A percentile compares a stretch with the other conserved stretches of the same genome.
Evolutionary conservation across 2,329 filamentous ascomycete genomes (phyloP).

Genomic region (Blastomyces emzantsi): DNA sequence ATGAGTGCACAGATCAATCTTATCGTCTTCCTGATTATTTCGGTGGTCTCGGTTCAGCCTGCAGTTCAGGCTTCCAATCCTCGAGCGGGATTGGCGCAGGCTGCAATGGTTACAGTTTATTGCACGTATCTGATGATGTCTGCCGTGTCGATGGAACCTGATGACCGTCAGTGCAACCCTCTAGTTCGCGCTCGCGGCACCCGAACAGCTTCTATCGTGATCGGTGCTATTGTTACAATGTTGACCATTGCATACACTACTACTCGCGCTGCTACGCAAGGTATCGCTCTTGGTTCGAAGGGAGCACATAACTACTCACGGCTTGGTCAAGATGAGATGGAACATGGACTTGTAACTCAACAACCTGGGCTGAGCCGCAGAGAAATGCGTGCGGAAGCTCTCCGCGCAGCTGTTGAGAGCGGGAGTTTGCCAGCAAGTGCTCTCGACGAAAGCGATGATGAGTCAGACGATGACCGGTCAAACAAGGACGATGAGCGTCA

Average conservation of each 20-base stretch:
- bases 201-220: conserved; percentile 78
- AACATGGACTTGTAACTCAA: conserved; percentile 80
- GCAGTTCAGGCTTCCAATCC: conserved; percentile 84
- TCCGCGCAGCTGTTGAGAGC: conserved; percentile 80
- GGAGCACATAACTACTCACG: conserved; percentile 45
- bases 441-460: conserved; percentile 62
- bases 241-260: conserved; percentile 96
- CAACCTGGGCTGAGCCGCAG: conserved; percentile 65
- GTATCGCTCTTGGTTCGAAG: conserved; percentile 50
- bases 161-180: conserved; percentile 90
- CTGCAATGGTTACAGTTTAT: conserved; percentile 94
- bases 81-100: conserved; percentile 90
- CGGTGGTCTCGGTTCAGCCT: conserved; percentile 79
- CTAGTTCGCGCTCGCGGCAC: conserved; percentile 75
- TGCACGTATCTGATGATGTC: conserved; percentile 99
- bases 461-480: conserved; percentile 49
- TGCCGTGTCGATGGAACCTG: conserved; percentile 96
- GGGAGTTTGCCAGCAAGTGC: conserved; percentile 88
- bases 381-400: conserved; percentile 86
- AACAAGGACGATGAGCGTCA: conserved; percentile 79
- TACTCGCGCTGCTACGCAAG: conserved; percentile 86
- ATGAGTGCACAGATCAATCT: conserved; percentile 59
- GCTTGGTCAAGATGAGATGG: conserved; percentile 59
- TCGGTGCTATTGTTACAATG: conserved; percentile 94
- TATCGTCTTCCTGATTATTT: conserved; percentile 69